These are phyloP conservation scores for Trichoderma erinaceum DNA, from an alignment of 495 filamentous ascomycete species.

Conservation along the genomic window DNA sequence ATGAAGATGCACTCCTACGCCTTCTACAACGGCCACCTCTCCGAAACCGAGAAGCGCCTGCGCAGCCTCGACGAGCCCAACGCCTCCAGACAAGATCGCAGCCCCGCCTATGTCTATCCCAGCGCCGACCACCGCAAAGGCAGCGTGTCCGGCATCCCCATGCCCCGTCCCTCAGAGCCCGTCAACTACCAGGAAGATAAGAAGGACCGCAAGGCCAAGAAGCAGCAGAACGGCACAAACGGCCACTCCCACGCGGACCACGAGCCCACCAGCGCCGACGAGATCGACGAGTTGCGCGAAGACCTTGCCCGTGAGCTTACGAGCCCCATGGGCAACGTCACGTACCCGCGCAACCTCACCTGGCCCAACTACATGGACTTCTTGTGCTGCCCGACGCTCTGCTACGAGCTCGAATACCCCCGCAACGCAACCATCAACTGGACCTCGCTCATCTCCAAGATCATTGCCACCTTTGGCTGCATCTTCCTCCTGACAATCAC, in stretches of 20 bases:
- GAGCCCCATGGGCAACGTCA: constrained; percentile 79
- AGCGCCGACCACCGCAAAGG: constrained; percentile 51
- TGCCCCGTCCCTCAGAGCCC: background rate
- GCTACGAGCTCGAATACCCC: constrained; percentile 96
- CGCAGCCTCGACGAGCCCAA: constrained; percentile 67
- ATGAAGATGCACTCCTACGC: constrained; percentile 99
- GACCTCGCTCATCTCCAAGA: constrained; percentile 78
- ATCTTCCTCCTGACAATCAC: constrained; percentile 90
- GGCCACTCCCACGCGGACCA: constrained; percentile 18
- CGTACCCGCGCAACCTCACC: constrained; percentile 86
- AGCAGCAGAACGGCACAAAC: constrained; percentile 19
- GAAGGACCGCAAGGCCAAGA: constrained; percentile 12
- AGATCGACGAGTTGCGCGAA: constrained; percentile 64
- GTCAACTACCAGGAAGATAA: constrained; percentile 17
- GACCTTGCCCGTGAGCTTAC: constrained; percentile 85
- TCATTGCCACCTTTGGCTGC: constrained; percentile 88
- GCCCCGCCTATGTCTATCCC: constrained; percentile 70
- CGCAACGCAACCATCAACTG: constrained; percentile 66
- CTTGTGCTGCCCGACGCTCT: constrained; percentile 87
- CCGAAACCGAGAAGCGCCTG: constrained; percentile 73
- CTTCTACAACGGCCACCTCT: constrained; percentile 95
- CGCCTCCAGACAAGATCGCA: constrained; percentile 47
- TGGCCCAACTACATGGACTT: constrained; percentile 78
- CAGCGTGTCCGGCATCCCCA: constrained; percentile 22
- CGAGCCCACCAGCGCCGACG: constrained; percentile 32